phyloP scores from a whole-genome alignment of 257 asterid genomes.

The Oldenlandia corymbosa region DNA sequence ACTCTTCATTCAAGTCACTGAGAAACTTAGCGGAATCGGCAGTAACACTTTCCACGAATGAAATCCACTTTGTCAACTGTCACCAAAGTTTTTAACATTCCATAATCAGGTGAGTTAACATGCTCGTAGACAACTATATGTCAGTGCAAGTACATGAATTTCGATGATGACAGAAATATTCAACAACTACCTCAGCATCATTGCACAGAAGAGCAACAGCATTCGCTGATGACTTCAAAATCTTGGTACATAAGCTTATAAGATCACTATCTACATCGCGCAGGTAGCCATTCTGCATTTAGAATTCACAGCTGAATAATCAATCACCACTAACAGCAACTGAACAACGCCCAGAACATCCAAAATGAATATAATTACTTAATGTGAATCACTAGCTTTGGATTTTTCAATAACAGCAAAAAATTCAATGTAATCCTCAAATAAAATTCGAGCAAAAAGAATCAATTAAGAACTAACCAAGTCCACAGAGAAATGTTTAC shows the following conservation, averaged over 20 bases:
- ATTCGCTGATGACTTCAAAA: conserved; percentile 37
- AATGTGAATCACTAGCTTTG: background rate
- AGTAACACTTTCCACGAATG: conserved; percentile 41
- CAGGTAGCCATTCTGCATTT: conserved; percentile 37
- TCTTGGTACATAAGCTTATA: conserved; percentile 36
- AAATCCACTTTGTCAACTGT: conserved; percentile 62
- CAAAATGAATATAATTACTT: background rate
- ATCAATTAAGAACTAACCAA: conserved; percentile 33
- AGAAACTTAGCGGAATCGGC: conserved; percentile 43
- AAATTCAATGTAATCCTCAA: background rate
- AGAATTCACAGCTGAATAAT: background rate
- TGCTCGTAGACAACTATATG: background rate
- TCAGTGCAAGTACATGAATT: too few species aligned
- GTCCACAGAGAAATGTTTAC: conserved; percentile 44
- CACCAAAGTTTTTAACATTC: conserved; percentile 19
- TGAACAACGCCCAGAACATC: background rate
- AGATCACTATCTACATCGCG: conserved; percentile 39
- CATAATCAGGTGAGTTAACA: conserved; percentile 2
- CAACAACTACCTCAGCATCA: conserved; percentile 43
- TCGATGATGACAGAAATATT: background rate
- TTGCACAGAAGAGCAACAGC: conserved; percentile 28
- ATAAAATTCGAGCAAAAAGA: too few species aligned
- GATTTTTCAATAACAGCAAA: background rate
- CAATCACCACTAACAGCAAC: background rate
- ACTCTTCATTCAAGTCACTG: conserved; percentile 54